A percentile compares a stretch with the other conserved stretches of the same genome.
phyloP scores from a whole-genome alignment of 805 yeast species.

The Cyberlindnera maritima region DNA sequence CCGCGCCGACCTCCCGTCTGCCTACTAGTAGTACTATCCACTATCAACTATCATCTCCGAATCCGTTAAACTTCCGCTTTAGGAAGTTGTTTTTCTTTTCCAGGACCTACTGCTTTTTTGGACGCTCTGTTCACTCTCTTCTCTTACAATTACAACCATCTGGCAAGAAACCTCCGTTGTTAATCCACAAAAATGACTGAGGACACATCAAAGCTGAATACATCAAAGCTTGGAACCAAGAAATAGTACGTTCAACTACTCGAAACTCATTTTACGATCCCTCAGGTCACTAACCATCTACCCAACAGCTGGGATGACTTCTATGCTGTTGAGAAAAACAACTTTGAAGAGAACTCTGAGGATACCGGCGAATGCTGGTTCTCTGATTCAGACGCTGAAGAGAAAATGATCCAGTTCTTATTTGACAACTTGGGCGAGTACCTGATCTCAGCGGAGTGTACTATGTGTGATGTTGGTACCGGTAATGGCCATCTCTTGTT shows the following conservation, averaged over 20 bases:
- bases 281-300: background rate
- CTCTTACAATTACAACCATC: too few species aligned
- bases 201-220: slow-evolving; percentile 51
- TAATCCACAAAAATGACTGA: slow-evolving; percentile 28
- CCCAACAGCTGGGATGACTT: slow-evolving; percentile 90
- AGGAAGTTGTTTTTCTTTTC: background rate
- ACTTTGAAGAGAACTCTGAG: slow-evolving; percentile 68
- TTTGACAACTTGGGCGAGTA: slow-evolving; percentile 44
- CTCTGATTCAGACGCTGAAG: slow-evolving; percentile 91
- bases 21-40: too few species aligned
- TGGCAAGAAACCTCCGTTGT: too few species aligned
- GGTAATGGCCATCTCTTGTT: slow-evolving; percentile 93
- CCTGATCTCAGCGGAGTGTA: slow-evolving; percentile 31
- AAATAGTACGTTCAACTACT: slow-evolving; percentile 48
- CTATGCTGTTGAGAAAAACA: slow-evolving; percentile 67
- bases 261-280: too few species aligned
- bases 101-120: background rate
- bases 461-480: slow-evolving; percentile 83
- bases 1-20: too few species aligned
- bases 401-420: slow-evolving; percentile 72
- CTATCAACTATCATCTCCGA: background rate
- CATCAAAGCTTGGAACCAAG: slow-evolving; percentile 83
- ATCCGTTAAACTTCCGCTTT: background rate
- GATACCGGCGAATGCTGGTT: slow-evolving; percentile 98
- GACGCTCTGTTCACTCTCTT: background rate